Percentiles rank a stretch among this genome's conserved stretches.
These are phyloP conservation scores for Kodamaea plutei DNA, from an alignment of 1,139 yeast genomes.

Conservation along the genomic window DNA sequence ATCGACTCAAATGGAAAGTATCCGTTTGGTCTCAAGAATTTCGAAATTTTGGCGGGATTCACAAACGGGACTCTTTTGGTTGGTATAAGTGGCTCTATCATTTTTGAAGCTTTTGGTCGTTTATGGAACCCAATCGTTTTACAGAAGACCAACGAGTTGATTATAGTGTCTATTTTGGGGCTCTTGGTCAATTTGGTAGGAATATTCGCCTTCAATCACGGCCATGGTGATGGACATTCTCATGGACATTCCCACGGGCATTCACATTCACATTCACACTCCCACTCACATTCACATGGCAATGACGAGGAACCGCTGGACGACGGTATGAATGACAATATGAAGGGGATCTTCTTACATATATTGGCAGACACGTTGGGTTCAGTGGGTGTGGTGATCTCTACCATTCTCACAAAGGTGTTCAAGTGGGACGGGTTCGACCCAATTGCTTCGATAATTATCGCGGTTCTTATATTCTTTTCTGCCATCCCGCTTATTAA, in stretches of 20 bases:
- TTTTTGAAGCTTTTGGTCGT: constrained; percentile 82
- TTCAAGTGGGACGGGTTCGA: constrained; percentile 70
- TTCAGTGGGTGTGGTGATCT: constrained; percentile 89
- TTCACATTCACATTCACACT: constrained; percentile 14
- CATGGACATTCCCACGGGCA: constrained; percentile 34
- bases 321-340: constrained; percentile 62
- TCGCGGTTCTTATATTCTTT: constrained; percentile 72
- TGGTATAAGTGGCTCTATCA: constrained; percentile 85
- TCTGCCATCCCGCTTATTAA: constrained; percentile 82
- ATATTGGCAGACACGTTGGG: constrained; percentile 95
- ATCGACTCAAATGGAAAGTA: constrained; percentile 58
- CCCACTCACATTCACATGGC: constrained; percentile 11
- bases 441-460: constrained; percentile 86
- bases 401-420: constrained; percentile 64
- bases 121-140: constrained; percentile 71
- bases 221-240: constrained; percentile 39
- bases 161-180: constrained; percentile 82
- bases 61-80: constrained; percentile 85
- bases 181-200: constrained; percentile 87
- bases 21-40: constrained; percentile 82
- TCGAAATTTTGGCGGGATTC: constrained; percentile 91
- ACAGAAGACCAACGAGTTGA: constrained; percentile 78
- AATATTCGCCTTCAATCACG: constrained; percentile 89
- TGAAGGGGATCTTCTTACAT: constrained; percentile 92
- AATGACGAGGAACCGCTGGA: constrained; percentile 20